phyloP scores from a whole-genome alignment of 108 stramenopile genomes.

The Nannochloropsis salina region DNA sequence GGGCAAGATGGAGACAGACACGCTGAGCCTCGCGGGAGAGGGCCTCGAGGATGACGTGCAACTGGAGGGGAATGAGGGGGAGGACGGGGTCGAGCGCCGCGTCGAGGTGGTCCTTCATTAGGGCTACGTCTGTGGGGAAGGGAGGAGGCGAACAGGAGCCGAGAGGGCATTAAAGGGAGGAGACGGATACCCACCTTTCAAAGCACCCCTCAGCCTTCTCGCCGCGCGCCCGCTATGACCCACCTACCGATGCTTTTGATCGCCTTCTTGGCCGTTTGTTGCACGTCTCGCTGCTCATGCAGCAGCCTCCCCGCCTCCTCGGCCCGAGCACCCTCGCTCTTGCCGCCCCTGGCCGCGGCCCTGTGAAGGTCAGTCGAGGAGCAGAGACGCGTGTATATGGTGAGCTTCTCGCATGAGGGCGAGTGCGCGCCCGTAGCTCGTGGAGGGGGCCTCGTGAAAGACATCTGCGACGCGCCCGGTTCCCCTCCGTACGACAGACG shows the following conservation, averaged over 20 bases:
- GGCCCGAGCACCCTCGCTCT: no score
- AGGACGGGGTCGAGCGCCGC: neutral
- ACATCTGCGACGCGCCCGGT: no score
- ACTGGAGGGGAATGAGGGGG: neutral
- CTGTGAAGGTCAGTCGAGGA: no score
- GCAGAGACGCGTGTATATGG: no score
- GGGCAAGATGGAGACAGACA: neutral
- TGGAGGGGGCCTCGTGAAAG: no score
- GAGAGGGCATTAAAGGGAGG: neutral
- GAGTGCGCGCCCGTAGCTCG: no score
- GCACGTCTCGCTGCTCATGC: neutral
- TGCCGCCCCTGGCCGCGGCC: no score
- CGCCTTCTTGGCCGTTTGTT: neutral
- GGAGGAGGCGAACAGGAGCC: neutral
- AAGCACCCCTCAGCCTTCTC: neutral
- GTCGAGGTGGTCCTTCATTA: neutral
- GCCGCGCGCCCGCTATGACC: neutral
- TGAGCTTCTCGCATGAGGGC: no score
- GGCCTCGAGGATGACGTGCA: neutral
- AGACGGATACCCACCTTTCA: no score
- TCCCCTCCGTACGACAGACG: no score
- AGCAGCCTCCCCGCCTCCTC: neutral
- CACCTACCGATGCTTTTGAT: constrained; percentile 2
- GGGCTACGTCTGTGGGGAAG: neutral
- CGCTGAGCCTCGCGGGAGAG: neutral